A percentile compares a stretch with the other conserved stretches of the same genome.
Evolutionary conservation across 169 alveolate species (phyloP).

Genomic region (Plasmodium vivax): DNA sequence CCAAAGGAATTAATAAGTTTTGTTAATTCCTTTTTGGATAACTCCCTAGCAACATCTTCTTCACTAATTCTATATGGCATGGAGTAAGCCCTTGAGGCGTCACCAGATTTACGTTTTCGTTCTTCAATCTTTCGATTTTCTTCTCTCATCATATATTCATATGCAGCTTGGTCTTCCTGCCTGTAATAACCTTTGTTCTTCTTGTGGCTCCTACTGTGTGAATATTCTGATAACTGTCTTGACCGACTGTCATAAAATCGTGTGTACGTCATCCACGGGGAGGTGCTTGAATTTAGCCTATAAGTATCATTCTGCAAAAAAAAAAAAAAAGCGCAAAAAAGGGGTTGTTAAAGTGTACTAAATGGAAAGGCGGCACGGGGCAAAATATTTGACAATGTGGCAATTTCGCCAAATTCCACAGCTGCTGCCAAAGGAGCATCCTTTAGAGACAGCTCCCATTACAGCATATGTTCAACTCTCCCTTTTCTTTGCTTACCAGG

Average conservation of each 20-base stretch:
- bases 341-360: not conserved
- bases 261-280: not conserved
- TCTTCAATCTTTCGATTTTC: not conserved
- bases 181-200: not conserved
- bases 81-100: not conserved
- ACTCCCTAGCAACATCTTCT: not conserved
- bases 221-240: not conserved
- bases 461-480: not conserved
- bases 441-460: not conserved
- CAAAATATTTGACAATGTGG: not conserved
- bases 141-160: not conserved
- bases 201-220: not conserved
- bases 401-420: not conserved
- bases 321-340: not conserved
- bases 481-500: not conserved
- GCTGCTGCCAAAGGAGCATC: not conserved
- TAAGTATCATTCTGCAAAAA: not conserved
- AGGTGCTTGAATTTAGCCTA: not conserved
- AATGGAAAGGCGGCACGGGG: not conserved
- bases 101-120: not conserved
- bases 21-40: not conserved
- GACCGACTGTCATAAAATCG: not conserved
- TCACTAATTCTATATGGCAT: not conserved
- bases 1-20: not conserved
- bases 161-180: not conserved